Evolutionary conservation across 352 stramenopile species (phyloP).

Genomic region (Globisporangium lucens): DNA sequence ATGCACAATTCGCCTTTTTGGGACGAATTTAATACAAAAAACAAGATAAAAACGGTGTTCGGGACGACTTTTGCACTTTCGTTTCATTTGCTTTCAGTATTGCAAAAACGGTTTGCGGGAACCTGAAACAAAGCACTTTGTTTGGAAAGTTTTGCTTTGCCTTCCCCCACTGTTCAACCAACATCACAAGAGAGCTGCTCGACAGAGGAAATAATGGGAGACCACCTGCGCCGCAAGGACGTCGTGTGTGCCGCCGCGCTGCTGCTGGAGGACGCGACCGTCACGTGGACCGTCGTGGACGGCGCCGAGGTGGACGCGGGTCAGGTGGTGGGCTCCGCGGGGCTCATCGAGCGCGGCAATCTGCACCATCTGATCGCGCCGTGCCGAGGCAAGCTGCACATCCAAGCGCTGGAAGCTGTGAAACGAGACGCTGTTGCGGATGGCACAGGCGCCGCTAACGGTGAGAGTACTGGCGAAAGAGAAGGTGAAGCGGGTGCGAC

Average conservation of each 20-base stretch:
- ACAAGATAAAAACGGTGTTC: too few relatives aligned
- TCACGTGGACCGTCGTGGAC: constrained; percentile 46
- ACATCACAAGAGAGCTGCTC: not conserved
- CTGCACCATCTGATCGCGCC: constrained; percentile 59
- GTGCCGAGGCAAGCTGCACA: constrained; percentile 89
- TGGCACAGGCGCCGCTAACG: not conserved
- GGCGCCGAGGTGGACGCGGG: constrained; percentile 52
- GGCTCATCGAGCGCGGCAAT: constrained; percentile 57
- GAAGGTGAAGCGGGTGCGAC: constrained; percentile 10
- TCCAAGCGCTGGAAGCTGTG: constrained; percentile 6
- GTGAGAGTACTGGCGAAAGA: not conserved
- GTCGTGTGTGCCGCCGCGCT: constrained; percentile 36
- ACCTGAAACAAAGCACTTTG: not conserved
- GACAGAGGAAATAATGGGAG: constrained; percentile 11
- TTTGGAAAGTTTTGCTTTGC: not conserved
- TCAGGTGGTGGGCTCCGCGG: constrained; percentile 49
- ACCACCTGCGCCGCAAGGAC: constrained; percentile 61
- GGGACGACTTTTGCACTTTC: too few relatives aligned
- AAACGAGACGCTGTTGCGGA: not conserved
- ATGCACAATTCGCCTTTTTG: too few relatives aligned
- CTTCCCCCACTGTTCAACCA: not conserved
- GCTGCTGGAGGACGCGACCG: constrained; percentile 20
- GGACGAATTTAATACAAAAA: too few relatives aligned
- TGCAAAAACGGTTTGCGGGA: too few relatives aligned
- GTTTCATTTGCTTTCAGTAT: too few relatives aligned